Conservation (phyloP, 306 rosid genomes). For the Pyrus bretschneideri region DNA sequence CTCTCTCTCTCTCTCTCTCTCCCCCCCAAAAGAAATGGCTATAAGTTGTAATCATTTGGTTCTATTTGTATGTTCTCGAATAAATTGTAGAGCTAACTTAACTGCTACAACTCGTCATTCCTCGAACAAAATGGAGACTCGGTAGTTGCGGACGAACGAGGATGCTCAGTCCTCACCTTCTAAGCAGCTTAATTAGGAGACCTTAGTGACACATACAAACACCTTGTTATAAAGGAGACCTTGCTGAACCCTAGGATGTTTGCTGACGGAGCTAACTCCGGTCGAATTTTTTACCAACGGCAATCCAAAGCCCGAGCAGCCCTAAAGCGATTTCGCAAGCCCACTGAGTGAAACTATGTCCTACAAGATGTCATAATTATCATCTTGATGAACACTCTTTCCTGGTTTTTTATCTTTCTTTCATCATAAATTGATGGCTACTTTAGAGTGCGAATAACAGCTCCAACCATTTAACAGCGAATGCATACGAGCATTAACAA, state of each 20-base stretch:
- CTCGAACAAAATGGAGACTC: neutral
- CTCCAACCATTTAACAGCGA: too few relatives aligned
- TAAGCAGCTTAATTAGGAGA: constrained; percentile 7
- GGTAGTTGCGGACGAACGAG: too few relatives aligned
- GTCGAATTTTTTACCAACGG: neutral
- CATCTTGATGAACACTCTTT: too few relatives aligned
- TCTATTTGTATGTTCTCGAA: neutral
- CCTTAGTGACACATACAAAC: neutral
- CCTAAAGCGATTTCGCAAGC: neutral
- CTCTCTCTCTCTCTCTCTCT: neutral
- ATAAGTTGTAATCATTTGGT: neutral
- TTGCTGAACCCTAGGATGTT: neutral
- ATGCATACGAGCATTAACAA: too few relatives aligned
- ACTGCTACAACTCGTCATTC: neutral
- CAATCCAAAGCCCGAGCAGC: neutral
- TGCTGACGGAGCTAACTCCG: neutral
- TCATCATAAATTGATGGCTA: too few relatives aligned
- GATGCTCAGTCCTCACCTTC: neutral
- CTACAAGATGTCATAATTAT: neutral
- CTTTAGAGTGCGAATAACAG: too few relatives aligned
- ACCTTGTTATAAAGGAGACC: constrained; percentile 15
- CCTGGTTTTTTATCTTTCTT: too few relatives aligned
- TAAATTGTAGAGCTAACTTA: neutral
- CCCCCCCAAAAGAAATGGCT: neutral
- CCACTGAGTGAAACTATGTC: neutral